Evolutionary conservation across 225 moss, liverwort and hornwort species (phyloP).

Genomic region (Ulota crispa): DNA sequence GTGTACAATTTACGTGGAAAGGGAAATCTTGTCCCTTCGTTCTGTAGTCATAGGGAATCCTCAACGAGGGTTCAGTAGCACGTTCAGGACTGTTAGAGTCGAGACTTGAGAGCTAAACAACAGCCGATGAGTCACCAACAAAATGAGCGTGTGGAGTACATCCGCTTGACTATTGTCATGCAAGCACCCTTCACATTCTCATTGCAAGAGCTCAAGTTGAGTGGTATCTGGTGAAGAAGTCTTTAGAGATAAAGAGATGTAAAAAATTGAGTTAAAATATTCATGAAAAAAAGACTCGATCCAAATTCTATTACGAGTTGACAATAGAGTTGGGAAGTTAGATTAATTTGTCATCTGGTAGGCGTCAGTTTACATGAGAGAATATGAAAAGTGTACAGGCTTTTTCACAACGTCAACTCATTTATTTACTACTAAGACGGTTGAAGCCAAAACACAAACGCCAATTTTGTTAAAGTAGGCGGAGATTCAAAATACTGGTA

Average conservation of each 20-base stretch:
- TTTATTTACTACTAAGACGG: background rate
- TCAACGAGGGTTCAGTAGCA: background rate
- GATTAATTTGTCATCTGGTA: background rate
- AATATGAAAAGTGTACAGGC: background rate
- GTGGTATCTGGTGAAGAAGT: background rate
- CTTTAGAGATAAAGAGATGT: background rate
- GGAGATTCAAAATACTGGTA: no score
- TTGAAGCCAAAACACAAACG: background rate
- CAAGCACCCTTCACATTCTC: background rate
- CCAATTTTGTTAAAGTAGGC: no score
- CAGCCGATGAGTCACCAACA: background rate
- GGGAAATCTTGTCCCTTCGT: background rate
- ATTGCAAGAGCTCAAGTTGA: background rate
- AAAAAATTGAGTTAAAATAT: background rate
- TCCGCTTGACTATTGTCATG: background rate
- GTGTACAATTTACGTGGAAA: conserved; percentile 11
- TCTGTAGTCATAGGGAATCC: background rate
- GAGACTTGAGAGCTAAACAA: conserved; percentile 1
- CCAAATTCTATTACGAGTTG: no score
- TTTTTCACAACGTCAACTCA: background rate
- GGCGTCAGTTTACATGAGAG: background rate
- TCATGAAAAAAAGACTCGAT: background rate
- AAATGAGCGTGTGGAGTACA: background rate
- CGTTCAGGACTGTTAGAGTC: background rate
- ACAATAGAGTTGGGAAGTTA: background rate